A percentile compares a stretch with the other conserved stretches of the same genome.
These are phyloP conservation scores for Speleostelium caveatum DNA, from an alignment of 78 protist genomes.

Conservation along the genomic window DNA sequence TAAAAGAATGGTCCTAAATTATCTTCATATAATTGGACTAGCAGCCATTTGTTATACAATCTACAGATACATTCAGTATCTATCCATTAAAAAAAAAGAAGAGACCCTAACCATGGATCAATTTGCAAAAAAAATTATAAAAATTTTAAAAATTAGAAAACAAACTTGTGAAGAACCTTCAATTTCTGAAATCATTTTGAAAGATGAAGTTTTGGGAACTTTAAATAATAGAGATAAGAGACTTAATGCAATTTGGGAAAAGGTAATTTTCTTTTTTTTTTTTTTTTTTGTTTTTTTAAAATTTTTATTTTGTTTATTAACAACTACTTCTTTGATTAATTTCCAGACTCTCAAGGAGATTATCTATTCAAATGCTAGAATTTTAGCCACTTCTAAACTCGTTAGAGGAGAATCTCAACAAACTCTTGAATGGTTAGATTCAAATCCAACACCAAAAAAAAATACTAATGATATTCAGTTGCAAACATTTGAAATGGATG, in stretches of 20 bases:
- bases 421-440: constrained; percentile 40
- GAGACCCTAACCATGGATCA: constrained; percentile 24
- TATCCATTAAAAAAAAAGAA: constrained; percentile 3
- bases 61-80: not conserved
- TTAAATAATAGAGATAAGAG: not conserved
- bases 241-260: constrained; percentile 32
- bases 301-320: too few relatives aligned
- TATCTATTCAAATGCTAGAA: not conserved
- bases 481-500: not conserved
- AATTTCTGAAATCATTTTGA: constrained; percentile 38
- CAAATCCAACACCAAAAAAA: constrained; percentile 23
- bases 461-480: not conserved
- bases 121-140: not conserved
- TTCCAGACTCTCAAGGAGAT: constrained; percentile 27
- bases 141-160: constrained; percentile 1
- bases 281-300: not conserved
- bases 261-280: not conserved
- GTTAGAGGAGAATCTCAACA: constrained; percentile 55
- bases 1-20: not conserved
- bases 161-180: constrained; percentile 38
- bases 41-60: not conserved
- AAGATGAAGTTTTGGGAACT: constrained; percentile 44
- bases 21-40: constrained; percentile 18
- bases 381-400: constrained; percentile 15
- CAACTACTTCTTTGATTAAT: too few relatives aligned